These are phyloP conservation scores for Acmispon strigosus DNA, from an alignment of 306 rosid genomes.

Conservation along the genomic window DNA sequence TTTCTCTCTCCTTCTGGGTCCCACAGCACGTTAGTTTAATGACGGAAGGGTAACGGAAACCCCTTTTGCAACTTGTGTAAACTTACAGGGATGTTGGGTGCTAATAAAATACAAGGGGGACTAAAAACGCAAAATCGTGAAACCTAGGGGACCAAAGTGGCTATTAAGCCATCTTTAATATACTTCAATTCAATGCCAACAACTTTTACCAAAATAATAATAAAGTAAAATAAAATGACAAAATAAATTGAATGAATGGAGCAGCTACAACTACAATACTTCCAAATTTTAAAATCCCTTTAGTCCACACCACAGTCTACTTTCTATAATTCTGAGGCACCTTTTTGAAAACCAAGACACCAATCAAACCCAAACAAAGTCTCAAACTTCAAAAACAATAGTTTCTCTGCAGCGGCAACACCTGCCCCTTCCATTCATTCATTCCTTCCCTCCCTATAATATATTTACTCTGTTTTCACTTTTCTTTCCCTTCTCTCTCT, in stretches of 20 bases:
- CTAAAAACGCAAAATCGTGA: too few relatives aligned
- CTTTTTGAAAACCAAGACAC: conserved; percentile 19
- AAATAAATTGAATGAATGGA: conserved; percentile 3
- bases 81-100: too few relatives aligned
- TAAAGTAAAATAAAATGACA: neutral
- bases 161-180: too few relatives aligned
- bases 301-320: neutral
- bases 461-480: neutral
- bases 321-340: conserved; percentile 25
- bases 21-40: too few relatives aligned
- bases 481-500: neutral
- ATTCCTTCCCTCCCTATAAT: neutral
- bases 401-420: conserved; percentile 18
- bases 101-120: too few relatives aligned
- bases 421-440: conserved; percentile 10
- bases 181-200: neutral
- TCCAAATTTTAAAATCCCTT: conserved; percentile 21
- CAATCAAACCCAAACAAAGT: conserved; percentile 1
- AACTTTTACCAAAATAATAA: neutral
- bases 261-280: conserved; percentile 21
- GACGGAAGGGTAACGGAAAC: too few relatives aligned
- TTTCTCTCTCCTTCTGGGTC: too few relatives aligned
- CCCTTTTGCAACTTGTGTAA: too few relatives aligned
- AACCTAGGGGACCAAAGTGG: too few relatives aligned
- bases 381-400: conserved; percentile 24